Evolutionary conservation across 2,329 filamentous ascomycete species (phyloP), one percentile per base, ranked within the genome.

Genomic region (Colletotrichum australisinense): DNA sequence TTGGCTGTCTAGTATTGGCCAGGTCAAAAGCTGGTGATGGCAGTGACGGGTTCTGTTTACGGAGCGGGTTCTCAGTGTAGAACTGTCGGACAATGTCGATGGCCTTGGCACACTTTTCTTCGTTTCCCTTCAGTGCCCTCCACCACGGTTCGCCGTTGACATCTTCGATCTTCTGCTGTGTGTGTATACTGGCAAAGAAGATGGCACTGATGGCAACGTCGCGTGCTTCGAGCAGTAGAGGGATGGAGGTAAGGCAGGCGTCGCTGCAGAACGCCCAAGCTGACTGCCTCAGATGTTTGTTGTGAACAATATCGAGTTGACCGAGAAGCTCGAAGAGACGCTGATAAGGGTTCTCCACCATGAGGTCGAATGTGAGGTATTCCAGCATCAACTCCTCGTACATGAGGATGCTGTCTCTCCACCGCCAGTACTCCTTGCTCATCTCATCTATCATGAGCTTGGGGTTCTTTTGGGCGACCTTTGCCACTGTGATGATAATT

Each of bases 341-440:
- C 72, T 93, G 92, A 81, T 98, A 97, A 0, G 97, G 96, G 73
- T 95, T 94, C 76, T 97, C 94, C 32, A 98, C 88, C 82, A 95
- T 94, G 58, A 99, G 87, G 81, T 99, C 97, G 82, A 99, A 99
- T 73, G 95, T 98, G 22, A 99, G 87, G 58, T 92, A 91, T 82
- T 98, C 97, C 19, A 99, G 89, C 85, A 99, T 93, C 56, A 96
- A 87, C 81, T 98, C 97, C 84, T 99, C 97, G 80, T 97, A 95
- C 76, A 93, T 93, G 16, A 98, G 86, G 70, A 99, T 97, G 72
- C 93, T 97, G 80, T 99, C 97, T 74, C 95, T 91, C 97, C 97
- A 99, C 79, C 94, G 91, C 97, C 97, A 99, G 81, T 97, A 99
- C 80, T 99, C 97, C 80, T 98, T 98, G 77, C 94, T 97, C 82